Conservation (phyloP, 768 basidiomycete species). For the Serpula lacrymans region DNA sequence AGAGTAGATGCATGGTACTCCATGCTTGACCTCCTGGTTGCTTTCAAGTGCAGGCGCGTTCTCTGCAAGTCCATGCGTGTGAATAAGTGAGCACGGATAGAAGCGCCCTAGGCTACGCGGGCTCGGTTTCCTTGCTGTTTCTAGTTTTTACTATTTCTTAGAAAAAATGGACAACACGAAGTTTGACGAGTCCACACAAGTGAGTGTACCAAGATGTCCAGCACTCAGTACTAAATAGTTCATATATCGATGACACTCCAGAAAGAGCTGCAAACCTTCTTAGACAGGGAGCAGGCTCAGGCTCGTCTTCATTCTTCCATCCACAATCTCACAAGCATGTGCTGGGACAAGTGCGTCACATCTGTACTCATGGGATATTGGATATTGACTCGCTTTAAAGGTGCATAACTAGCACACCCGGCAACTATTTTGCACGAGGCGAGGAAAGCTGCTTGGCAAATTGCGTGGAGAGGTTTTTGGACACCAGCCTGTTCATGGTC, state of each 20-base stretch:
- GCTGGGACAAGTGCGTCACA: slow-evolving; percentile 86
- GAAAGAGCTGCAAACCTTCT: slow-evolving; percentile 80
- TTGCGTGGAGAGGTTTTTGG: slow-evolving; percentile 91
- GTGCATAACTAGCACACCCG: slow-evolving; percentile 78
- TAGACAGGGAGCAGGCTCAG: slow-evolving; percentile 82
- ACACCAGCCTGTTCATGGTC: slow-evolving; percentile 81
- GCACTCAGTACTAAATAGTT: slow-evolving; percentile 1
- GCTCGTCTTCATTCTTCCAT: slow-evolving; percentile 65
- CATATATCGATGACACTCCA: slow-evolving; percentile 27
- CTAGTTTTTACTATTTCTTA: no score
- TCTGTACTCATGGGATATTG: slow-evolving; percentile 2
- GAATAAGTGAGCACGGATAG: no score
- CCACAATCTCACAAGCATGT: slow-evolving; percentile 77
- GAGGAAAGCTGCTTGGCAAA: slow-evolving; percentile 84
- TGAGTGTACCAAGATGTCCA: slow-evolving; percentile 22
- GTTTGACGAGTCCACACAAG: slow-evolving; percentile 80
- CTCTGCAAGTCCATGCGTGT: no score
- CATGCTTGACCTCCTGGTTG: no score
- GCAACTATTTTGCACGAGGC: slow-evolving; percentile 69
- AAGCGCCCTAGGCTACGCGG: no score
- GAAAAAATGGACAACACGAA: slow-evolving; percentile 50
- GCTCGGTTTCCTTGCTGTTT: no score
- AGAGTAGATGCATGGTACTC: no score
- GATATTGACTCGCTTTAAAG: slow-evolving; percentile 33
- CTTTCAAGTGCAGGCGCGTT: no score